A percentile compares a stretch with the other conserved stretches of the same genome.
Conservation (phyloP, 2,329 filamentous ascomycete genomes). For the Fusarium verticillioides region DNA sequence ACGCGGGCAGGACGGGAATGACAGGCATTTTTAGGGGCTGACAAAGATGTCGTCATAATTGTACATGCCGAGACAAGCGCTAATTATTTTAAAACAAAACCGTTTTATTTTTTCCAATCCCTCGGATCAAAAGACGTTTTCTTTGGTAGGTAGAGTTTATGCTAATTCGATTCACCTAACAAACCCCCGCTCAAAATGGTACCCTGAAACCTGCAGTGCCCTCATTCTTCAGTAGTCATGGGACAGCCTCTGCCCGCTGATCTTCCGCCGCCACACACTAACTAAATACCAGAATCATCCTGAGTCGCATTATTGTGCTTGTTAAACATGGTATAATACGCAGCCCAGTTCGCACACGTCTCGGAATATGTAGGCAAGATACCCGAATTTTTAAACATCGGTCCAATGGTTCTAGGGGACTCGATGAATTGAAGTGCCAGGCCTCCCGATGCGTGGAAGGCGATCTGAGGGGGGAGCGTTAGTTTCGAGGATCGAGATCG, state of each 20-base stretch:
- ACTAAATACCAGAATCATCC: slow-evolving; percentile 10
- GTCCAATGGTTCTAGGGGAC: neutral
- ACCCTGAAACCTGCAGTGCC: neutral
- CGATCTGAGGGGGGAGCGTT: neutral
- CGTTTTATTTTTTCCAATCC: neutral
- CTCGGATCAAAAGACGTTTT: neutral
- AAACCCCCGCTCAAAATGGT: neutral
- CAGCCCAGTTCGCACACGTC: slow-evolving; percentile 14
- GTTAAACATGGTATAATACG: slow-evolving; percentile 24
- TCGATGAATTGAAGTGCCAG: neutral
- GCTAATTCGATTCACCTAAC: neutral
- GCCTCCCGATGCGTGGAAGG: neutral
- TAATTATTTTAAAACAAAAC: neutral
- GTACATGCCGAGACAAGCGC: neutral
- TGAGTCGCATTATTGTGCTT: slow-evolving; percentile 17
- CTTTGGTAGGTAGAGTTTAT: neutral
- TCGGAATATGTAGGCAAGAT: neutral
- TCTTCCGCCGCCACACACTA: neutral
- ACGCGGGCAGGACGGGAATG: neutral
- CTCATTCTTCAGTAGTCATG: neutral
- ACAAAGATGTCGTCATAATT: neutral
- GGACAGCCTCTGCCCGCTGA: neutral
- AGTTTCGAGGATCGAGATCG: neutral
- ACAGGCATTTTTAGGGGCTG: neutral
- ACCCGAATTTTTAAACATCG: neutral